A percentile compares a stretch with the other conserved stretches of the same genome.
phyloP scores from a whole-genome alignment of 495 filamentous ascomycete species.

The Extremus antarcticus region DNA sequence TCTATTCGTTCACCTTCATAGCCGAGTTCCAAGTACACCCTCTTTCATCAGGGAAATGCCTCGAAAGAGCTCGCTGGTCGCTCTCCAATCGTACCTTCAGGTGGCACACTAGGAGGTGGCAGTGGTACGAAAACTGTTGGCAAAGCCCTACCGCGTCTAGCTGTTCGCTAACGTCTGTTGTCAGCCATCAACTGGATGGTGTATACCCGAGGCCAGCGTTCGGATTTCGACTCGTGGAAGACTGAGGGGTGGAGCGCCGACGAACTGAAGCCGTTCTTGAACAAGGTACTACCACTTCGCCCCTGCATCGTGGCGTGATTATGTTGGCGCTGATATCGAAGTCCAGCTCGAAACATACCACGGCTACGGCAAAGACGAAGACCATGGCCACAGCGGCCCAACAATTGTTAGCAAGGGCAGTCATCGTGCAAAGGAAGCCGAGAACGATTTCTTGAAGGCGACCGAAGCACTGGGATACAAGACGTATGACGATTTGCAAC shows the following conservation, averaged over 20 bases:
- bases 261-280: slow-evolving; percentile 41
- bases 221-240: slow-evolving; percentile 43
- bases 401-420: slow-evolving; percentile 38
- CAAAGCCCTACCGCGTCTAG: too few relatives aligned
- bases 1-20: too few relatives aligned
- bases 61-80: slow-evolving; percentile 36
- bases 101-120: slow-evolving; percentile 48
- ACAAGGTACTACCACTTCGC: slow-evolving; percentile 40
- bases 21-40: slow-evolving; percentile 9
- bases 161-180: too few relatives aligned
- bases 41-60: slow-evolving; percentile 30
- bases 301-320: too few relatives aligned
- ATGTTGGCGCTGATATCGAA: not conserved
- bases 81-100: slow-evolving; percentile 39
- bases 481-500: slow-evolving; percentile 32
- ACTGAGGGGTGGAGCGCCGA: slow-evolving; percentile 41
- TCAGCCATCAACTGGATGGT: slow-evolving; percentile 49
- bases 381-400: slow-evolving; percentile 42
- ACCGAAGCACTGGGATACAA: slow-evolving; percentile 34
- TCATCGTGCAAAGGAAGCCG: slow-evolving; percentile 14
- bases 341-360: slow-evolving; percentile 37
- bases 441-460: slow-evolving; percentile 35
- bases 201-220: slow-evolving; percentile 36
- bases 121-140: too few relatives aligned
- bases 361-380: slow-evolving; percentile 28